A percentile compares a stretch with the other conserved stretches of the same genome.
phyloP scores from a whole-genome alignment of 228 moss, liverwort and hornwort species.

The Sphagnum fallax region DNA sequence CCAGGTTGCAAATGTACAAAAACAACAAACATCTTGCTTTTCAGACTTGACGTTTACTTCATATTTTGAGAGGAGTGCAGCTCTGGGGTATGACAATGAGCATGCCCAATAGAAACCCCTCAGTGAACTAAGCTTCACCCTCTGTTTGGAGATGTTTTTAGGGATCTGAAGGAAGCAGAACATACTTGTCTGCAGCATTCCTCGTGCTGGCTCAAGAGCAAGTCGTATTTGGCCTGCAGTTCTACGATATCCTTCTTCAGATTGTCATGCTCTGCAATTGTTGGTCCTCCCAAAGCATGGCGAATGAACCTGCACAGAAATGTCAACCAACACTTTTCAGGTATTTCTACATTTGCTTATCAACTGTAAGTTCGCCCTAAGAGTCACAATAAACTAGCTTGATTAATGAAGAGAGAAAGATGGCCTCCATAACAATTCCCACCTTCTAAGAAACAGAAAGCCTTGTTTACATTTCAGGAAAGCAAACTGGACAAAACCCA shows the following conservation, averaged over 20 bases:
- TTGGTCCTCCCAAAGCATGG: conserved; percentile 72
- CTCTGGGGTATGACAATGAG: too few relatives aligned
- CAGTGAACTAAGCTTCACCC: too few relatives aligned
- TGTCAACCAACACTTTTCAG: neutral
- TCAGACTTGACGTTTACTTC: too few relatives aligned
- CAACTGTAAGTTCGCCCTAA: neutral
- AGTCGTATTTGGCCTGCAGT: conserved; percentile 43
- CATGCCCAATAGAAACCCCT: too few relatives aligned
- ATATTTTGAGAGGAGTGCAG: too few relatives aligned
- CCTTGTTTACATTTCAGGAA: too few relatives aligned
- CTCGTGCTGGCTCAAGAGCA: conserved; percentile 61
- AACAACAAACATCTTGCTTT: too few relatives aligned
- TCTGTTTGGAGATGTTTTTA: too few relatives aligned
- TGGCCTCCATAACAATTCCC: neutral
- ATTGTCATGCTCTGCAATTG: conserved; percentile 49
- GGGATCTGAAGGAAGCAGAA: too few relatives aligned
- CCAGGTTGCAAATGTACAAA: too few relatives aligned
- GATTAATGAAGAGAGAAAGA: neutral
- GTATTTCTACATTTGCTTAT: neutral
- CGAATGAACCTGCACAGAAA: conserved; percentile 41
- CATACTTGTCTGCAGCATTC: conserved; percentile 69
- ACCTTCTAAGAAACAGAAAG: neutral
- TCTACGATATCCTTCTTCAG: conserved; percentile 30
- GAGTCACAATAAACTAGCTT: neutral
- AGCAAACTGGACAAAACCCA: too few relatives aligned